Conservation (phyloP, 106 monocot genomes). For the Apostasia shenzhenica region DNA sequence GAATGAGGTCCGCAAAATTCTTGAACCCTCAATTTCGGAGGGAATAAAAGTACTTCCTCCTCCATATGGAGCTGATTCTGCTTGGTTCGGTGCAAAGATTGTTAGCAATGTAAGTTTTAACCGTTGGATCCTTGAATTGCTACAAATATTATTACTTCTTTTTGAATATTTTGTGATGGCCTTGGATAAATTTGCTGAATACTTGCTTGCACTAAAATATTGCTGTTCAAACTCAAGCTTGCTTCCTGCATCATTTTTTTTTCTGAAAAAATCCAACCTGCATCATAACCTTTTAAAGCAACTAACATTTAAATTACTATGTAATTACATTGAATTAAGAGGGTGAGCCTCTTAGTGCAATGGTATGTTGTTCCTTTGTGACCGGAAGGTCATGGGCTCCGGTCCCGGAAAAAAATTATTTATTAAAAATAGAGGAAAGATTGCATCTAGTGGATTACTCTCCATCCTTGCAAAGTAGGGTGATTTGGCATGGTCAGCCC, state of each 20-base stretch:
- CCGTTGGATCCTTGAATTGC: not conserved
- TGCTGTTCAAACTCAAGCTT: not conserved
- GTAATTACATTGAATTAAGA: no score
- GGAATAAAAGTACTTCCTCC: constrained; percentile 83
- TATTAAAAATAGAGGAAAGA: no score
- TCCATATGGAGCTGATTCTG: constrained; percentile 71
- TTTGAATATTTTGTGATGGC: not conserved
- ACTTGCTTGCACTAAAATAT: not conserved
- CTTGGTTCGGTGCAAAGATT: constrained; percentile 92
- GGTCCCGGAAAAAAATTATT: no score
- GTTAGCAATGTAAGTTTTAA: constrained; percentile 72
- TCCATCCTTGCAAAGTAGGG: no score
- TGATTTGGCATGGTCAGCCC: no score
- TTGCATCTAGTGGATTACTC: no score
- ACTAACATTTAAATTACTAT: no score
- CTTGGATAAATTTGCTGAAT: not conserved
- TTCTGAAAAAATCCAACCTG: not conserved
- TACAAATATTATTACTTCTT: not conserved
- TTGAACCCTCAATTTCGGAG: constrained; percentile 56
- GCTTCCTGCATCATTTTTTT: not conserved
- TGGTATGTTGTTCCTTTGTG: no score
- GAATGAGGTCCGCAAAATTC: constrained; percentile 56
- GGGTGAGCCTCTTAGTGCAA: no score
- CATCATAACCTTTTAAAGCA: not conserved
- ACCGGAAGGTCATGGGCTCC: no score